Conservation (phyloP, 1,139 yeast genomes). For the Blastobotrys ciferrii region DNA sequence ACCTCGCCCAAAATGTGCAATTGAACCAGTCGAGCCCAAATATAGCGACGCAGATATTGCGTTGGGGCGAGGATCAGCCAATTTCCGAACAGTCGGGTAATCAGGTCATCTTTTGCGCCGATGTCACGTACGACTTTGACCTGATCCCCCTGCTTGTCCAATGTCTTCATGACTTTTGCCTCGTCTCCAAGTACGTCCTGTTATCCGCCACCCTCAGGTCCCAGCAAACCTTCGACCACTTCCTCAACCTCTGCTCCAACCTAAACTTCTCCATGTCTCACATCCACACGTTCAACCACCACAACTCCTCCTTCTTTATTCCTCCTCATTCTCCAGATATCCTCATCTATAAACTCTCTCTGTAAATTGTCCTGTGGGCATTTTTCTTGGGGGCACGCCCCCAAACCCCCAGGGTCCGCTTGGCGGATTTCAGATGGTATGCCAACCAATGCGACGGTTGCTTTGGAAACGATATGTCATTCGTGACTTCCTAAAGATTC, state of each 20-base stretch:
- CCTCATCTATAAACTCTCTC: constrained; percentile 15
- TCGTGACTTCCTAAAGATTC: too few species aligned
- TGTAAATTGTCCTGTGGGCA: not conserved
- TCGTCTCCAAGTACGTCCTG: constrained; percentile 19
- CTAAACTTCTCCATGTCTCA: constrained; percentile 35
- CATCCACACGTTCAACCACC: constrained; percentile 23
- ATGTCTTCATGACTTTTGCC: constrained; percentile 41
- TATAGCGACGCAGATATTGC: constrained; percentile 45
- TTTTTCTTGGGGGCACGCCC: not conserved
- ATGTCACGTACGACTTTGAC: constrained; percentile 75
- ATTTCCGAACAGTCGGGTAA: constrained; percentile 1
- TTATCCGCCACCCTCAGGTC: constrained; percentile 71
- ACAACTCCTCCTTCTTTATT: constrained; percentile 21
- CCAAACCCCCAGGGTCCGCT: too few species aligned
- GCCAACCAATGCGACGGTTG: too few species aligned
- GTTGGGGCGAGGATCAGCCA: constrained; percentile 59
- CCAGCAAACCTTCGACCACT: constrained; percentile 51
- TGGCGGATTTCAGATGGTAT: too few species aligned
- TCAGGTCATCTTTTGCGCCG: constrained; percentile 59
- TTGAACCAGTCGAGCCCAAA: constrained; percentile 42
- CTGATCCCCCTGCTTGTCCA: constrained; percentile 55
- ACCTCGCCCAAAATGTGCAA: constrained; percentile 46
- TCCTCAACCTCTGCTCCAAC: constrained; percentile 46
- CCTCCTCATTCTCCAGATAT: constrained; percentile 27
- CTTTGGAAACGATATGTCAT: too few species aligned